Conservation (phyloP, 2,329 filamentous ascomycete genomes). For the Xylaria sp. region DNA sequence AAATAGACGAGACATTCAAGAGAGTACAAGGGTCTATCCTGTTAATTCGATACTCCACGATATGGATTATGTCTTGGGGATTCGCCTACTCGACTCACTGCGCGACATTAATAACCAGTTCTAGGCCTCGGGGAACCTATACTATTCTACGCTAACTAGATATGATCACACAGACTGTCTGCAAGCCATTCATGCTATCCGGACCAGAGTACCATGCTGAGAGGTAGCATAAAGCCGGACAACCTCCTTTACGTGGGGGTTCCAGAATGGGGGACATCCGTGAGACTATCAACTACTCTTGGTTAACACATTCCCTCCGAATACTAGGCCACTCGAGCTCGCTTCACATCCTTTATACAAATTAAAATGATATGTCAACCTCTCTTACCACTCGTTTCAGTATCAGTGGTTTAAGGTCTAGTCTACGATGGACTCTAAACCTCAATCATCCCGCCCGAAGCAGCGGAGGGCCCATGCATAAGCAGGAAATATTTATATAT, state of each 20-base stretch:
- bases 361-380: neutral
- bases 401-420: neutral
- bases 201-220: neutral
- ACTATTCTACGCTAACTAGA: neutral
- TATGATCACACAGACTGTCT: neutral
- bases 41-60: neutral
- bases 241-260: neutral
- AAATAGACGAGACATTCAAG: slow-evolving; percentile 40
- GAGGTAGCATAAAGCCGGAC: neutral
- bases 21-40: neutral
- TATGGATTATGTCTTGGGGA: neutral
- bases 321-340: neutral
- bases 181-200: neutral
- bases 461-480: neutral
- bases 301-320: neutral
- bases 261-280: too few species aligned
- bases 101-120: neutral
- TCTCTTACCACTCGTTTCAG: neutral
- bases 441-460: neutral
- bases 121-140: neutral
- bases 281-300: too few species aligned
- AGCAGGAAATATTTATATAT: neutral
- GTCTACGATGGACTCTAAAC: neutral
- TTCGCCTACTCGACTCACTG: neutral
- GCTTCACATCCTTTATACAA: neutral